phyloP scores from a whole-genome alignment of 805 yeast genomes.

The Kazachstania viticola region DNA sequence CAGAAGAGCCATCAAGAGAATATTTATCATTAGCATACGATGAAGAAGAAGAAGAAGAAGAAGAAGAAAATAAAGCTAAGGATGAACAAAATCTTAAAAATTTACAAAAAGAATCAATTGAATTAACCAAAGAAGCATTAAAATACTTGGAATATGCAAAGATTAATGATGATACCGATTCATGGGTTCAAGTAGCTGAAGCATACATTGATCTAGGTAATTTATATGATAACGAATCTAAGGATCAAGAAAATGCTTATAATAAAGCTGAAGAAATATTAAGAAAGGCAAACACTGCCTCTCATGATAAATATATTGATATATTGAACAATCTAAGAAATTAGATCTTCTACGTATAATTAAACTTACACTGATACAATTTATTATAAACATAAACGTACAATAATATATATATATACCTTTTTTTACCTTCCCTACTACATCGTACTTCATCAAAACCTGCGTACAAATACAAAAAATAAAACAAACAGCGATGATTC shows the following conservation, averaged over 20 bases:
- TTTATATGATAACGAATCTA: conserved; percentile 49
- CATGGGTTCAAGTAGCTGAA: conserved; percentile 80
- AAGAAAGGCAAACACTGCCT: conserved; percentile 64
- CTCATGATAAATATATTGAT: conserved; percentile 63
- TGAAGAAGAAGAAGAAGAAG: conserved; percentile 30
- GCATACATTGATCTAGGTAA: conserved; percentile 74
- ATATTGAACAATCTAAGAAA: conserved; percentile 47
- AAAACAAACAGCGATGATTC: too few species aligned
- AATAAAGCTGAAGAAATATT: conserved; percentile 56
- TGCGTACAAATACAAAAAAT: too few species aligned
- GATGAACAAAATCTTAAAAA: conserved; percentile 14
- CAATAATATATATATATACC: too few species aligned
- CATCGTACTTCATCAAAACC: too few species aligned
- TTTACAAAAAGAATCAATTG: conserved; percentile 41
- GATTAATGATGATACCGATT: conserved; percentile 62
- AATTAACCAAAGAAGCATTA: conserved; percentile 42
- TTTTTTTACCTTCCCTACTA: too few species aligned
- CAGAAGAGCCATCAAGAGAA: conserved; percentile 46
- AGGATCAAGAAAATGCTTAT: conserved; percentile 58
- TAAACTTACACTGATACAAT: not conserved
- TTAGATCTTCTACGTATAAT: too few species aligned
- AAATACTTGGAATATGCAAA: conserved; percentile 46
- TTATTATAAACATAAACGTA: conserved; percentile 1
- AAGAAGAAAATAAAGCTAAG: conserved; percentile 21
- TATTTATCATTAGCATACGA: conserved; percentile 50